Percentiles rank a stretch among this genome's conserved stretches.
Conservation (phyloP, 2,329 filamentous ascomycete species). For the Dothideomycetes sp. region DNA sequence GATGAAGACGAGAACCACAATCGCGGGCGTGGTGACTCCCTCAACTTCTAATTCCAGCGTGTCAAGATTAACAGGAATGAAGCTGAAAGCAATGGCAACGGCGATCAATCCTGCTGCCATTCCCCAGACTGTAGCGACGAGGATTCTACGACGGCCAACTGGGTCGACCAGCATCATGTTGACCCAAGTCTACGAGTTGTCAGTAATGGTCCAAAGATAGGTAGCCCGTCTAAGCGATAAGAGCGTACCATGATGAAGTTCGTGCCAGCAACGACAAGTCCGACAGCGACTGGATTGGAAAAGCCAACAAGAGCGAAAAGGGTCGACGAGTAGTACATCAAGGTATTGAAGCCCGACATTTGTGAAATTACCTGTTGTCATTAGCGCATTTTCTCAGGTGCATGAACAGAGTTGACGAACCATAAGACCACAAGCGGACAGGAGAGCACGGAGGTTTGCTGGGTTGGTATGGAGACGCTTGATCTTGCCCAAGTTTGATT, state of each 20-base stretch:
- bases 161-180: slow-evolving; percentile 69
- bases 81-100: slow-evolving; percentile 63
- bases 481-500: slow-evolving; percentile 21
- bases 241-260: slow-evolving; percentile 77
- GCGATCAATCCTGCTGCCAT: slow-evolving; percentile 63
- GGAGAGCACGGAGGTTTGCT: slow-evolving; percentile 26
- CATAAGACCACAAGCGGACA: slow-evolving; percentile 28
- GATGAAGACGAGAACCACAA: slow-evolving; percentile 25
- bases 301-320: slow-evolving; percentile 56
- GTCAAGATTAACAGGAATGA: slow-evolving; percentile 38
- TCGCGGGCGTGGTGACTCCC: slow-evolving; percentile 22
- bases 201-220: no score
- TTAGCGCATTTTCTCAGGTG: no score
- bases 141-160: slow-evolving; percentile 64
- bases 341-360: no score
- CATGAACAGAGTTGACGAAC: no score
- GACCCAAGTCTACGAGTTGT: no score
- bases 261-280: slow-evolving; percentile 68
- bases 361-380: no score
- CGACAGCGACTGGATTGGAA: slow-evolving; percentile 65
- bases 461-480: slow-evolving; percentile 22
- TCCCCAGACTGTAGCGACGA: slow-evolving; percentile 35
- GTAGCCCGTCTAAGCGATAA: no score
- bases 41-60: slow-evolving; percentile 22
- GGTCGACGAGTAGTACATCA: slow-evolving; percentile 16